Base-by-base conservation (phyloP, 495 filamentous ascomycete genomes). In the Trypethelium eluteriae region DNA sequence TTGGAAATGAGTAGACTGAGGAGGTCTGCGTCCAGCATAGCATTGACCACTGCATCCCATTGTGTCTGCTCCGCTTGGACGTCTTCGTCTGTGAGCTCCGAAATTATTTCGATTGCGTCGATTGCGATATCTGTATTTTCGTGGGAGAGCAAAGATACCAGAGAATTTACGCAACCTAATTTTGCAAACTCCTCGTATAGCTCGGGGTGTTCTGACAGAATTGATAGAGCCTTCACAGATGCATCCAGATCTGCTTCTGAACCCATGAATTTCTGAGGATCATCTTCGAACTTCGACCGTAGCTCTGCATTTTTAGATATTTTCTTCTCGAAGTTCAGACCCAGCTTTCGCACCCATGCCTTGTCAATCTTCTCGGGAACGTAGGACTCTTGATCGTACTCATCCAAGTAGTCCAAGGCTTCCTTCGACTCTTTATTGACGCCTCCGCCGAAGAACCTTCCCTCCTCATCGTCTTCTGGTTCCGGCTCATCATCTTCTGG, bases 81-180 rank as follows among this genome's bases (percentile, higher is more conserved):
- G 75, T 97, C 94, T 73, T 98, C 93, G 73, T 96, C 94, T 18
- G 91, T 96, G 69, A 99, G 77, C 80, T 99, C 94, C 67, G 85
- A 85, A 64, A 99, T 87, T 49, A 96, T 92, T 74, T 98, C 91
- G 4, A 97, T 86, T 0, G 87, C 89, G 71, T 88, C 91, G 68
- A 97, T 96, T 6, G 94, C 92, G 69, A 99, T 96, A 76, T 99
- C 94, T 2, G 93, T 91, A 76, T 99, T 99, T 71, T 99, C 94
- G 73, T 98, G 94, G 6, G 93, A 87, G 36, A 99, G 78, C 62
- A 99, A 75, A 0, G 86, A 83, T 1, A 96, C 89, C 64, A 99
- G 77, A 18, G 87, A 90, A 0, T 76, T 86, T 0, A 88, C 86
- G 67, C 88, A 89, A 38, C 92, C 94, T 64, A 96, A 74, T 63